Conservation (phyloP, 345 rosid species). For the Citrus trifoliata region DNA sequence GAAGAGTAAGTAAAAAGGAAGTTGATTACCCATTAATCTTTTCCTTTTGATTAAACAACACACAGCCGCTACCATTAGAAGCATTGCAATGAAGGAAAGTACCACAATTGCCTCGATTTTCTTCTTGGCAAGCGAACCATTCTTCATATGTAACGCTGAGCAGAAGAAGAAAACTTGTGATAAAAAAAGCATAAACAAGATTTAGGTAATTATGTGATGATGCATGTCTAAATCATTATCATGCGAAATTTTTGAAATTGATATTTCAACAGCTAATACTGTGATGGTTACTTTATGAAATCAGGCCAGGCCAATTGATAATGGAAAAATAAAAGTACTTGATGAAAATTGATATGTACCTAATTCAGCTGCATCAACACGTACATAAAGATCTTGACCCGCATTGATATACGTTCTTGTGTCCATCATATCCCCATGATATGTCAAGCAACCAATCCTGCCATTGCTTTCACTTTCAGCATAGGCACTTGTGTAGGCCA, state of each 20-base stretch:
- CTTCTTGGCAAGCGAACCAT: slow-evolving; percentile 25
- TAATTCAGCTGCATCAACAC: slow-evolving; percentile 43
- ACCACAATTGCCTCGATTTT: slow-evolving; percentile 17
- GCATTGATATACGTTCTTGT: slow-evolving; percentile 26
- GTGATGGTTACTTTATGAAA: neutral
- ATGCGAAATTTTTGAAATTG: neutral
- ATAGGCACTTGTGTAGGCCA: slow-evolving; percentile 50
- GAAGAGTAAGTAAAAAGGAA: neutral
- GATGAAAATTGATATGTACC: slow-evolving; percentile 28
- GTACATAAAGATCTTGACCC: slow-evolving; percentile 52
- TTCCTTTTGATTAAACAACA: slow-evolving; percentile 25
- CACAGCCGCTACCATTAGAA: slow-evolving; percentile 11
- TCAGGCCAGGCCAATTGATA: neutral
- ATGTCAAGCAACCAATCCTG: slow-evolving; percentile 53
- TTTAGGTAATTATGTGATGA: neutral
- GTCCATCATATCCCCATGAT: slow-evolving; percentile 49
- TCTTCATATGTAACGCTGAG: slow-evolving; percentile 30
- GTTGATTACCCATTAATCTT: slow-evolving; percentile 27
- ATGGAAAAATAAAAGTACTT: no score
- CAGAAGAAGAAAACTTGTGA: neutral
- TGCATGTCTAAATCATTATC: neutral
- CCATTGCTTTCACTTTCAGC: slow-evolving; percentile 26
- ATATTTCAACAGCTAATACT: neutral
- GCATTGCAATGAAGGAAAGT: slow-evolving; percentile 11
- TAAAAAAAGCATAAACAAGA: no score